Base-by-base conservation (phyloP, 73 alveolate genomes). In the Paramecium caudatum region DNA sequence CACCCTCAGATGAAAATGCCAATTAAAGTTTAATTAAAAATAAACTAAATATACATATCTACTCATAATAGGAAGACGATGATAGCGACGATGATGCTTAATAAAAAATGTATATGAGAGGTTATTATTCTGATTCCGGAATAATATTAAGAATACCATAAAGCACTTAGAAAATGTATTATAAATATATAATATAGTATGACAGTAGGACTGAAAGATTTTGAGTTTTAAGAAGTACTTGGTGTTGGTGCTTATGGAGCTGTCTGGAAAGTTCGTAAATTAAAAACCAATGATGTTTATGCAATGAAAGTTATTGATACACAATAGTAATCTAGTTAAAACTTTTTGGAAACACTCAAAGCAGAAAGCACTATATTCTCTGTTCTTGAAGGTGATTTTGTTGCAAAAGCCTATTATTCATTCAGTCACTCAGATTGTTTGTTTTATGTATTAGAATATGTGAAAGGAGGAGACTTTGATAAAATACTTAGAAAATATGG, bases 241-340 rank as follows among this genome's bases (percentile, higher is more conserved):
- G 98, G 99, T 0, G 82, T 74, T 30, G 99, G 99, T n/a, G 96
- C 97, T 47, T 96, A 90, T 92, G 99, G 98, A 19, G 91, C 91
- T 41, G 99, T 96, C 48, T 94, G 91, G 90, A 91, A 94, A 46
- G 98, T 97, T 15, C 86, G 94, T 43, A 96, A 97, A 94, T 93
- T 93, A 78, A 90, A 91, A 55, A 97, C 99, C 0, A 63, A 94
- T 43, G 98, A 94, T 32, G 78, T 94, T 16, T 97, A 95, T 93
- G 99, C 99, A 2, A 93, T 95, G 80, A 97, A 97, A 69, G 96
- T 95, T 5, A 94, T 97, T 39, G 98, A 97, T 85, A 94, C 95
- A 46, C 84, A 69, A 34, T 90, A 95, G 47, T 92, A 85, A 94
- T 90, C 82, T 23, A 94, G 91, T 74, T 90, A 95, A 48, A 94